phyloP scores from a whole-genome alignment of 129 eudicot genomes.

The Arctium minus region DNA sequence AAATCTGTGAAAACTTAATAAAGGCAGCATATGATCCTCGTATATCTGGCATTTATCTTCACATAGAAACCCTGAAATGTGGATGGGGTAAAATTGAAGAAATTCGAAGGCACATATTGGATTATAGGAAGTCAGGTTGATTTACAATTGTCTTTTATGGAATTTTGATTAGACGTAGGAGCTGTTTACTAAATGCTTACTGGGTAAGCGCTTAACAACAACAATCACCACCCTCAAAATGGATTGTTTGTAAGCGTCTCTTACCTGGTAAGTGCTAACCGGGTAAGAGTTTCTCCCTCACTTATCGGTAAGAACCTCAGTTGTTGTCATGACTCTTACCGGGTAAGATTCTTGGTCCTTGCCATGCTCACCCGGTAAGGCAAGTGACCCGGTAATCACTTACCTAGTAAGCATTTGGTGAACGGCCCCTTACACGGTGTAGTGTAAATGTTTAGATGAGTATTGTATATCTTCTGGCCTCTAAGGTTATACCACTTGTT shows the following conservation, averaged over 20 bases:
- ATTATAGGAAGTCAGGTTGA: constrained; percentile 85
- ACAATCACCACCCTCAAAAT: neutral
- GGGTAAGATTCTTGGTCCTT: no score
- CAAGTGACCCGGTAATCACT: no score
- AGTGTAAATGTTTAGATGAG: no score
- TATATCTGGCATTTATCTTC: constrained; percentile 80
- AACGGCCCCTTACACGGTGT: neutral
- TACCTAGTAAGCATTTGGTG: neutral
- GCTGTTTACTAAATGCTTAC: neutral
- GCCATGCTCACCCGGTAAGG: no score
- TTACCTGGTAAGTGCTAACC: neutral
- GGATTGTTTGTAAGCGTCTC: neutral
- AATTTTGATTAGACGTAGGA: neutral
- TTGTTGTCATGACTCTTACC: neutral
- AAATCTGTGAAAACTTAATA: constrained; percentile 74
- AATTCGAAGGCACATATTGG: constrained; percentile 79
- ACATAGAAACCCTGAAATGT: constrained; percentile 72
- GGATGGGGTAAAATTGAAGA: constrained; percentile 96
- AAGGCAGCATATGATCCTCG: constrained; percentile 99
- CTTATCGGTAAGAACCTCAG: neutral
- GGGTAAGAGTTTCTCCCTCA: neutral
- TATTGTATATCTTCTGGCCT: no score
- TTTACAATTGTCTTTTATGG: neutral
- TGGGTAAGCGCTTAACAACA: no score
- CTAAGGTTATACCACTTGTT: no score